These are phyloP conservation scores for Blastobotrys ciferrii DNA, from an alignment of 1,139 yeast genomes.

Conservation along the genomic window DNA sequence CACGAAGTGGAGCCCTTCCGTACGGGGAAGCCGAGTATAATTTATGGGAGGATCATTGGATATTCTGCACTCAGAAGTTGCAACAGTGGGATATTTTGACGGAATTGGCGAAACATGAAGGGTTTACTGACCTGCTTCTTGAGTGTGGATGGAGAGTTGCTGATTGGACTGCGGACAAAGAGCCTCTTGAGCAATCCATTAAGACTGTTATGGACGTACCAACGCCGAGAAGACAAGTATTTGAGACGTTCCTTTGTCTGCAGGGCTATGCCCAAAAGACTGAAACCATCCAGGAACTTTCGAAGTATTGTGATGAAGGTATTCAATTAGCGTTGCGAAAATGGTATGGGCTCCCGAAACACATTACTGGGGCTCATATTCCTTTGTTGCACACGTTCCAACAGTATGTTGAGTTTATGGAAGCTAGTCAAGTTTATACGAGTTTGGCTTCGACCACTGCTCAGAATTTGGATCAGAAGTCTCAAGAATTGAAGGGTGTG, in stretches of 20 bases:
- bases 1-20: constrained; percentile 92
- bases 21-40: constrained; percentile 95
- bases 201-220: constrained; percentile 98
- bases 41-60: constrained; percentile 99
- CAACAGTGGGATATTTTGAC: constrained; percentile 99
- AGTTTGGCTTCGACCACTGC: constrained; percentile 88
- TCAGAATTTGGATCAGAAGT: constrained; percentile 84
- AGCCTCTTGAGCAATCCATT: constrained; percentile 89
- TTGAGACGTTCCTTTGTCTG: constrained; percentile 87
- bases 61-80: constrained; percentile 89
- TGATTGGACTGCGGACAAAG: constrained; percentile 95
- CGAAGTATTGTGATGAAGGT: constrained; percentile 91
- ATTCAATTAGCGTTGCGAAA: constrained; percentile 88
- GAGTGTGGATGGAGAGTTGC: constrained; percentile 99
- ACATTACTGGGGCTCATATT: constrained; percentile 81
- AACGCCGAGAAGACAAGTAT: constrained; percentile 92
- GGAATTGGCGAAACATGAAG: constrained; percentile 96
- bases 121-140: constrained; percentile 85
- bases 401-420: constrained; percentile 96
- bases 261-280: constrained; percentile 93
- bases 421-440: constrained; percentile 92
- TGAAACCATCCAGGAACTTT: constrained; percentile 72
- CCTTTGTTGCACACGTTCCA: constrained; percentile 93
- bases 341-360: constrained; percentile 86
- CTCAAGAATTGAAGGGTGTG: constrained; percentile 91